Base-by-base conservation (phyloP, 345 rosid species). In the Ceriops decandra region DNA sequence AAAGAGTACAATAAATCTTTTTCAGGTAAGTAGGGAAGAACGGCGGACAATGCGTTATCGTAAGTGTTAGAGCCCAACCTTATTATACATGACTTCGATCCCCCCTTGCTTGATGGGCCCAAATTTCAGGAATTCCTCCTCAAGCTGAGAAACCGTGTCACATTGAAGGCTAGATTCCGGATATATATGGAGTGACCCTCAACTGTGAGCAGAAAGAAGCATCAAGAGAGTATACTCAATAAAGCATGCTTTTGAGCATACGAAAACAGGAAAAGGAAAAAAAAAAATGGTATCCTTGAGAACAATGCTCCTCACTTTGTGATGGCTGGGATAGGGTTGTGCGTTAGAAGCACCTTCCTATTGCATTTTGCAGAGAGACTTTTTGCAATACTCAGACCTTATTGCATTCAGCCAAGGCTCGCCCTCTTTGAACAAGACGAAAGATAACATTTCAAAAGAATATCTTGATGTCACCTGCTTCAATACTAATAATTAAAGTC, bases 51-150 rank as follows among this genome's bases (percentile, higher is more conserved):
- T 47, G n/a, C 8, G 10, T n/a, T 33, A 17, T 22, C 19, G 26
- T 42, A 47, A 32, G 57, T 62, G 35, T 52, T 21, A 5, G 59
- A 64, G 32, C 32, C 64, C 68, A 59, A 75, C 79, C 79, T 32
- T 60, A 53, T 70, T 70, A 53, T 20, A 65, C 61, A 74, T 75
- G 58, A 75, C 71, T 70, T 75, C 74, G 54, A 75, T 20, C 28
- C 79, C 79, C 49, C 62, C 71, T 52, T 59, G 62, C 67, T 75
- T 70, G 67, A 75, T 70, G 19, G 79, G 68, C 31, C 79, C 79
- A 66, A 70, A 75, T 53, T 65, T 75, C 63, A 60, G 38, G 36
- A 75, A 75, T 69, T 69, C 63, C 10, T 24, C 57, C 63, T 70
- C 79, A 70, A 75, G 79, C 59, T 70, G 71, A 70, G 61, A 22